These are phyloP conservation scores for Pichia phayaonensis DNA, from an alignment of 805 yeast genomes.

Conservation along the genomic window DNA sequence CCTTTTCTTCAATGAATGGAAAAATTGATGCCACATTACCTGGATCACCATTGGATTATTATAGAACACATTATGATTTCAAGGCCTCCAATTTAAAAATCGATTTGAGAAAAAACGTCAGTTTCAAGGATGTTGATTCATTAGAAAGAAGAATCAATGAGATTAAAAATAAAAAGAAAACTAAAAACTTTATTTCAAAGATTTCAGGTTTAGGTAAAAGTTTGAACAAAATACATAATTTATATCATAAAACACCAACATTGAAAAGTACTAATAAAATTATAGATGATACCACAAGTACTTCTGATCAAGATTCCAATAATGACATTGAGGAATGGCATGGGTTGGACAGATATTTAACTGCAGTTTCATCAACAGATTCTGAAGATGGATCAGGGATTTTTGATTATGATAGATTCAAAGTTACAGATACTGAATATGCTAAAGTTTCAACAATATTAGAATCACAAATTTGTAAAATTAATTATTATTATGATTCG, in stretches of 20 bases:
- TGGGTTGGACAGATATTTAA: slow-evolving; percentile 67
- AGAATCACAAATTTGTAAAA: slow-evolving; percentile 47
- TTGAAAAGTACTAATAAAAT: slow-evolving; percentile 7
- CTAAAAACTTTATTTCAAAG: slow-evolving; percentile 1
- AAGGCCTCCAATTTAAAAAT: slow-evolving; percentile 47
- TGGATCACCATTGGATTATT: slow-evolving; percentile 45
- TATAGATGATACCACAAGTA: not conserved
- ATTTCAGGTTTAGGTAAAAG: slow-evolving; percentile 4
- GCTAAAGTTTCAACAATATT: slow-evolving; percentile 70
- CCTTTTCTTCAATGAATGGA: slow-evolving; percentile 50
- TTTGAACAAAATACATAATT: not conserved
- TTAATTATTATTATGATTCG: slow-evolving; percentile 60
- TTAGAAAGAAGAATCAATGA: slow-evolving; percentile 3
- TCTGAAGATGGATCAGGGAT: slow-evolving; percentile 7
- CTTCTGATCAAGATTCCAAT: not conserved
- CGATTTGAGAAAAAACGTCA: slow-evolving; percentile 62
- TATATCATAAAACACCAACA: not conserved
- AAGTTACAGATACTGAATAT: slow-evolving; percentile 55
- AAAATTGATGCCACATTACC: slow-evolving; percentile 46
- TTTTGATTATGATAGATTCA: slow-evolving; percentile 16
- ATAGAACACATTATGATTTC: slow-evolving; percentile 38
- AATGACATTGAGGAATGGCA: slow-evolving; percentile 46
- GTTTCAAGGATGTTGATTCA: slow-evolving; percentile 34
- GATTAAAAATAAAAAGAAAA: not conserved
- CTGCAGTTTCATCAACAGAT: slow-evolving; percentile 10